Conservation (phyloP, 768 basidiomycete genomes). For the Infundibulicybe gibba region DNA sequence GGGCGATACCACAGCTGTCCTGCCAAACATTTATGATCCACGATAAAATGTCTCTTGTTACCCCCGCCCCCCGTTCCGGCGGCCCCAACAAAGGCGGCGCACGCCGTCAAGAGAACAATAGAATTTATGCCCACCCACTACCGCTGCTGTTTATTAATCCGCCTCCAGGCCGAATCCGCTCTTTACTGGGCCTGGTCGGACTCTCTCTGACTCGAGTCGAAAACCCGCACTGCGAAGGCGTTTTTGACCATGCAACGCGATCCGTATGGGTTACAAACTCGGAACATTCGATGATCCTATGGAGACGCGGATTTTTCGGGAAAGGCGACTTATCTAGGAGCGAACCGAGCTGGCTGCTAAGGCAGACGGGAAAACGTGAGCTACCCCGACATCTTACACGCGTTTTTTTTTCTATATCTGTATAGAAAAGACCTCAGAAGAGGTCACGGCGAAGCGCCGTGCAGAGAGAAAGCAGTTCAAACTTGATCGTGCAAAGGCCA, state of each 20-base stretch:
- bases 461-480: conserved; percentile 92
- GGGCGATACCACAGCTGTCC: too few species aligned
- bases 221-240: conserved; percentile 73
- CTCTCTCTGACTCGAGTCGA: conserved; percentile 55
- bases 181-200: conserved; percentile 51
- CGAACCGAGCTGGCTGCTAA: conserved; percentile 89
- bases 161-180: conserved; percentile 36
- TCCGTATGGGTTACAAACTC: conserved; percentile 81
- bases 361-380: conserved; percentile 63
- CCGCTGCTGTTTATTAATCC: conserved; percentile 51
- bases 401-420: not conserved
- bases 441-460: conserved; percentile 84
- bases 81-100: conserved; percentile 46
- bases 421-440: conserved; percentile 81
- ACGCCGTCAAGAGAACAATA: conserved; percentile 59
- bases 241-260: conserved; percentile 75
- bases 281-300: conserved; percentile 66
- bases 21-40: not conserved
- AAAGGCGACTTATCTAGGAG: conserved; percentile 94
- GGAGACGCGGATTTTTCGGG: conserved; percentile 94
- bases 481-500: conserved; percentile 83
- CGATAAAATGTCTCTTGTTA: conserved; percentile 41
- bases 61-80: conserved; percentile 33
- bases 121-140: conserved; percentile 68
- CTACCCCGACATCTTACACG: not conserved